phyloP scores from a whole-genome alignment of 2,329 filamentous ascomycete species.

The Hypoxylon sp. region DNA sequence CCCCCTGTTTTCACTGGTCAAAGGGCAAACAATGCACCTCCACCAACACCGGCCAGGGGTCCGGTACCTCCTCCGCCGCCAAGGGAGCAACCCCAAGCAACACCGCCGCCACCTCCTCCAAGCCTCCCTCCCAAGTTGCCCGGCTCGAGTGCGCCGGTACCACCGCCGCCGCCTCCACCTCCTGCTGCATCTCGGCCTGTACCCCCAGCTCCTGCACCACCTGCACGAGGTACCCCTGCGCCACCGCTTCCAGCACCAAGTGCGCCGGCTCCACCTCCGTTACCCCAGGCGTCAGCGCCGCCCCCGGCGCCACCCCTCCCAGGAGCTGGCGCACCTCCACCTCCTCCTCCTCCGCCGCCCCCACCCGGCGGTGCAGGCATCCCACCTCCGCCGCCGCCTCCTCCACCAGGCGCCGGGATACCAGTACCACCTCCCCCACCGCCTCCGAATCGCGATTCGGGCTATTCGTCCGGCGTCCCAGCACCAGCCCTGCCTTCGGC shows the following conservation, averaged over 20 bases:
- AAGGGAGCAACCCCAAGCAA: constrained; percentile 58
- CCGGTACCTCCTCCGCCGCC: constrained; percentile 79
- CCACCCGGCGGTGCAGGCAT: constrained; percentile 22
- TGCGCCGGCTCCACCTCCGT: constrained; percentile 43
- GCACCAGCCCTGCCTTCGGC: constrained; percentile 57
- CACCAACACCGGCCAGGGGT: constrained; percentile 79
- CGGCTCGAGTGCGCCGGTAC: constrained; percentile 55
- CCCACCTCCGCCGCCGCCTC: constrained; percentile 50
- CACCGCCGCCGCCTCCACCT: constrained; percentile 62
- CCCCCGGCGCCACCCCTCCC: constrained; percentile 44
- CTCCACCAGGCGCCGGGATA: constrained; percentile 53
- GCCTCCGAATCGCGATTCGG: constrained; percentile 67
- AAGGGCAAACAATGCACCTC: constrained; percentile 69
- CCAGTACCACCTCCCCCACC: constrained; percentile 51
- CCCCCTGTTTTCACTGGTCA: constrained; percentile 83
- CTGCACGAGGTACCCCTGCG: constrained; percentile 63
- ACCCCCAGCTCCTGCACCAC: constrained; percentile 64
- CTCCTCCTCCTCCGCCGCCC: constrained; percentile 36
- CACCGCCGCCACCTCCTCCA: constrained; percentile 54
- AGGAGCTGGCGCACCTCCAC: constrained; percentile 31
- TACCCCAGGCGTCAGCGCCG: constrained; percentile 47
- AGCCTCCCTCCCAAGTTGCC: constrained; percentile 42
- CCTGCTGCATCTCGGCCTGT: constrained; percentile 62
- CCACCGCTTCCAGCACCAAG: constrained; percentile 42
- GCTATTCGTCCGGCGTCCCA: constrained; percentile 67